Base-by-base conservation (phyloP, 2,329 filamentous ascomycete species). In the Sporothrix brasiliensis region DNA sequence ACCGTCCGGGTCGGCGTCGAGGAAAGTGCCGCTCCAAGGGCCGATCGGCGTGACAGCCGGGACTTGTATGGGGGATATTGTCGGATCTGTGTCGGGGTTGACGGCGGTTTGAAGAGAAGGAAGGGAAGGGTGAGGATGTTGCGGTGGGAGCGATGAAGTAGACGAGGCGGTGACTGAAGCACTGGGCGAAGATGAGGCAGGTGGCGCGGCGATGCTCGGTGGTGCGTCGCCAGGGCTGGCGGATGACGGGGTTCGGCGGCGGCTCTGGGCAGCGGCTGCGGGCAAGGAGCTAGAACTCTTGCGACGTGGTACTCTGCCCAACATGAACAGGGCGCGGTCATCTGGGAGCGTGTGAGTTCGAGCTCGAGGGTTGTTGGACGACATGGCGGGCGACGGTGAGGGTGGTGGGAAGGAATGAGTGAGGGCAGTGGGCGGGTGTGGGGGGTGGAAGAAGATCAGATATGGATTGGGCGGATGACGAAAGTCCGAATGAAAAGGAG, bases 331-430 rank as follows among this genome's bases (percentile, higher is more conserved):
- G 9, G 71, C 34, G 54, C 67, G 67, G 44, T 72, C 74, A 66
- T 73, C 70, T 72, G 74, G 71, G 24, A 72, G 68, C 13, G 68
- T 74, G 72, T 74, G 70, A 73, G 74, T 72, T 5, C 73, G 72
- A 11, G 58, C 49, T 24, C 73, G 49, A 7, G 50, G 16, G 9
- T 67, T 4, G 14, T 69, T 49, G 19, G 60, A 67, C 27, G 72
- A 68, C 73, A 73, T 74, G 54, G 63, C 72, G 70, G 47, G 73
- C 71, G 70, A 3, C n/a, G 13, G 19, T 6, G 41, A 34, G 11
- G n/a, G 52, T 24, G 14, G 34, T 58, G 39, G 21, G 69, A 21
- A 16, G 39, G 21, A 27, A 34, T 10, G 34, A 39, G 1, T n/a
- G 58, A 61, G 58, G 58, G 58, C 58, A 39, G 58, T 63, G 58